phyloP scores from a whole-genome alignment of 495 filamentous ascomycete species.

The Trichoderma reesei region DNA sequence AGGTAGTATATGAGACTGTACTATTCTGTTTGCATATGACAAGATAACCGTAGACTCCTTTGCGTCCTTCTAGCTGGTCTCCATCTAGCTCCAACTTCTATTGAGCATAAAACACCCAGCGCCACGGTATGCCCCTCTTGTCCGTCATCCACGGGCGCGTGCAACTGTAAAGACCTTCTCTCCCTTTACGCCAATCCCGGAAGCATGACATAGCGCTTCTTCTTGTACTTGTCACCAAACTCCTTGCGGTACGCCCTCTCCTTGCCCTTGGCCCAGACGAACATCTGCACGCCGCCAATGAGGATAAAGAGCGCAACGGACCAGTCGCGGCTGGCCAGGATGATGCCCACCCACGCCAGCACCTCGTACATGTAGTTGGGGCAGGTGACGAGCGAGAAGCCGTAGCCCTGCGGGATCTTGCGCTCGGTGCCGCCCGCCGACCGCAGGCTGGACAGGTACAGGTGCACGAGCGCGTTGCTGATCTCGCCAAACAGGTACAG shows the following conservation, averaged over 20 bases:
- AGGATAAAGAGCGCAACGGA: slow-evolving; percentile 61
- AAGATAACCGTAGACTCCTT: no score
- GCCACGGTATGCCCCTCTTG: neutral
- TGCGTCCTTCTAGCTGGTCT: no score
- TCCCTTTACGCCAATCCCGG: slow-evolving; percentile 47
- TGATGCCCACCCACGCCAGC: slow-evolving; percentile 70
- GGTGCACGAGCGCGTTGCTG: slow-evolving; percentile 68
- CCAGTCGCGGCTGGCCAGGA: slow-evolving; percentile 66
- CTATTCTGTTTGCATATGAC: no score
- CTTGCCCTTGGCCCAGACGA: slow-evolving; percentile 81
- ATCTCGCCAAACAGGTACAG: slow-evolving; percentile 69
- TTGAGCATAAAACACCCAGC: no score
- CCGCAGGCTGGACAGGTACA: slow-evolving; percentile 64
- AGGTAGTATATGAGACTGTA: no score
- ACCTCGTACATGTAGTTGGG: slow-evolving; percentile 97
- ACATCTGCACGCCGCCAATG: slow-evolving; percentile 66
- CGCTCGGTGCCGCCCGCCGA: slow-evolving; percentile 72
- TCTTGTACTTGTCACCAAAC: slow-evolving; percentile 82
- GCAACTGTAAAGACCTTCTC: neutral
- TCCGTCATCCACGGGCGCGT: neutral
- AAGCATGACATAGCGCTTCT: slow-evolving; percentile 72
- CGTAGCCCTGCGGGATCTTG: slow-evolving; percentile 76
- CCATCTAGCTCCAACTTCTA: no score
- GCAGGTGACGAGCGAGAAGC: slow-evolving; percentile 83
- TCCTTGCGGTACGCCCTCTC: slow-evolving; percentile 81